A percentile compares a stretch with the other conserved stretches of the same genome.
Evolutionary conservation across 2,329 filamentous ascomycete genomes (phyloP).

Genomic region (Trichoderma aggressivum): DNA sequence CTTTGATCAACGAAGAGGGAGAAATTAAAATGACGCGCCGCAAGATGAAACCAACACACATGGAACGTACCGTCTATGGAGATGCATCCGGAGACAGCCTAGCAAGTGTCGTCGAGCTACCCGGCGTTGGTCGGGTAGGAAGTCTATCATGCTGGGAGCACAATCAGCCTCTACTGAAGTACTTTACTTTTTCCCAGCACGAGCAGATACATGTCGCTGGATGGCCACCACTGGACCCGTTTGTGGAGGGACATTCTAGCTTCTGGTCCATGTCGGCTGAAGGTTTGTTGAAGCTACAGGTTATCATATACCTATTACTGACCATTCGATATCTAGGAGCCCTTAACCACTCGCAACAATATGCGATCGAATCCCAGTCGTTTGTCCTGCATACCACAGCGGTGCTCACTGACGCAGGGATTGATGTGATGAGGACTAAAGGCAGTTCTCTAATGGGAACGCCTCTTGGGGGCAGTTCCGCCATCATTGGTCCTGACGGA

Average conservation of each 20-base stretch:
- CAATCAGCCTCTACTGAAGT: constrained; percentile 23
- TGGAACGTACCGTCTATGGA: constrained; percentile 46
- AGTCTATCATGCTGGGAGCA: constrained; percentile 54
- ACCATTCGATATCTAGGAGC: neutral
- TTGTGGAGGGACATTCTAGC: neutral
- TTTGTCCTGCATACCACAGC: neutral
- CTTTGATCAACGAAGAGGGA: constrained; percentile 46
- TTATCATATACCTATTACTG: neutral
- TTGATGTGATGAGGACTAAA: neutral
- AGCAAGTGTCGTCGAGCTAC: constrained; percentile 39
- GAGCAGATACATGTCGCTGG: constrained; percentile 24
- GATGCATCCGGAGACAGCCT: constrained; percentile 48
- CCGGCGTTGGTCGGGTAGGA: constrained; percentile 46
- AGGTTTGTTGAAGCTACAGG: neutral
- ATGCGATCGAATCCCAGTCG: neutral
- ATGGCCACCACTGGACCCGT: constrained; percentile 22
- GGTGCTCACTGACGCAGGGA: neutral
- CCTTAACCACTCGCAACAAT: neutral
- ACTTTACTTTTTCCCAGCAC: constrained; percentile 21
- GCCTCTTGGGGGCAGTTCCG: neutral
- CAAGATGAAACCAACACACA: constrained; percentile 47
- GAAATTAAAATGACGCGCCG: constrained; percentile 41
- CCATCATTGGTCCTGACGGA: neutral
- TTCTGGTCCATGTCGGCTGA: neutral
- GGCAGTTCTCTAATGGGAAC: neutral